A percentile compares a stretch with the other conserved stretches of the same genome.
Evolutionary conservation across 2,329 filamentous ascomycete genomes (phyloP).

Genomic region (Aureobasidium pullulans): DNA sequence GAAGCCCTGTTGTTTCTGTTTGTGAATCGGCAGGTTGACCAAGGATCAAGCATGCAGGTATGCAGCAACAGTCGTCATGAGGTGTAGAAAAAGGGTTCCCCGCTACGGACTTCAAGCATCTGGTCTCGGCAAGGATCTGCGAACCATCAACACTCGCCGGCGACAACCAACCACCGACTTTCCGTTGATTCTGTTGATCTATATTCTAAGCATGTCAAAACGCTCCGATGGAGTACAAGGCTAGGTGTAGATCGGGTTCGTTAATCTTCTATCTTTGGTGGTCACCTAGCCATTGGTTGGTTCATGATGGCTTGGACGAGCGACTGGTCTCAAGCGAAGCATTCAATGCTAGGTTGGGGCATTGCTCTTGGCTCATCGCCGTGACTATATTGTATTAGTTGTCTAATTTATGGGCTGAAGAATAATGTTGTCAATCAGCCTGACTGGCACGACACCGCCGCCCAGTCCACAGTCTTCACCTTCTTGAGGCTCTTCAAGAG

Average conservation of each 20-base stretch:
- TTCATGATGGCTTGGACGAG: neutral
- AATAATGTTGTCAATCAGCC: slow-evolving; percentile 94
- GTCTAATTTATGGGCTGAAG: slow-evolving; percentile 20
- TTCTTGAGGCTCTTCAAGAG: slow-evolving; percentile 60
- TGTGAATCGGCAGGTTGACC: neutral
- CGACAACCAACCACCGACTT: neutral
- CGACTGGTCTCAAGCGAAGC: neutral
- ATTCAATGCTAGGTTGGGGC: neutral
- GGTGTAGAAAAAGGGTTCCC: slow-evolving; percentile 8
- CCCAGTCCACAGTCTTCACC: slow-evolving; percentile 68
- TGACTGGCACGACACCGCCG: slow-evolving; percentile 64
- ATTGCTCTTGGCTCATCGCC: neutral
- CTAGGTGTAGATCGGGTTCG: neutral
- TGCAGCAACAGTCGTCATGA: slow-evolving; percentile 8
- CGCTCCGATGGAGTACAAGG: neutral
- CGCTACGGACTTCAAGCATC: slow-evolving; percentile 5
- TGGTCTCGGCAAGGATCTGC: slow-evolving; percentile 1
- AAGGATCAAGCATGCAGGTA: slow-evolving; percentile 6
- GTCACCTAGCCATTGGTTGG: too few species aligned
- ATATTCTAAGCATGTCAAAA: neutral
- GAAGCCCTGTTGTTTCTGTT: neutral
- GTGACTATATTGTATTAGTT: neutral
- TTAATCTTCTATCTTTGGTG: neutral
- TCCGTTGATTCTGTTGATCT: neutral
- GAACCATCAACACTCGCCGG: neutral